Conservation (phyloP, 2,329 filamentous ascomycete genomes). For the Aspergillus fumigatiaffinis region DNA sequence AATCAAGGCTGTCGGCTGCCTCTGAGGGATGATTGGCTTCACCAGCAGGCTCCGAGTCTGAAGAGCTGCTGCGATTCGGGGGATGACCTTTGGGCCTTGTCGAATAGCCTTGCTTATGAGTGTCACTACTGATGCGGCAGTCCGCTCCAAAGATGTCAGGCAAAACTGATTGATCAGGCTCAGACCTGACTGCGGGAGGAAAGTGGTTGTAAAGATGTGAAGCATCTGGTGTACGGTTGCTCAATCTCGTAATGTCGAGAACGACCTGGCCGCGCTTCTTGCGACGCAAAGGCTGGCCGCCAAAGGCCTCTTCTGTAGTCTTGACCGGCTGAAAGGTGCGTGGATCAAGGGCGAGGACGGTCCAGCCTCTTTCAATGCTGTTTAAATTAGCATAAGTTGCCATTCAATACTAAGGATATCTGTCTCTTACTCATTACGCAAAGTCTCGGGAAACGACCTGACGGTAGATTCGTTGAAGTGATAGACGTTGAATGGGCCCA, state of each 20-base stretch:
- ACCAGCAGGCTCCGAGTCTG: not conserved
- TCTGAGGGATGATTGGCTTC: conserved; percentile 7
- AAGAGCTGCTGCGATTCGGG: not conserved
- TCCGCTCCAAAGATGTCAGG: conserved; percentile 28
- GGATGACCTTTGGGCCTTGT: not conserved
- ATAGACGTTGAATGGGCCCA: conserved; percentile 25
- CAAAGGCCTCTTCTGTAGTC: conserved; percentile 38
- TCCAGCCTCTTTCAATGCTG: conserved; percentile 40
- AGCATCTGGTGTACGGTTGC: conserved; percentile 22
- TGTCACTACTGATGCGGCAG: conserved; percentile 15
- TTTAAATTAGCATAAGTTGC: not conserved
- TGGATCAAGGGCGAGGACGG: conserved; percentile 45
- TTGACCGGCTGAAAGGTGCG: conserved; percentile 35
- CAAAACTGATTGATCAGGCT: conserved; percentile 19
- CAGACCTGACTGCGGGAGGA: conserved; percentile 16
- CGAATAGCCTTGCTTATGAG: not conserved
- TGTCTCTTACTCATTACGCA: conserved; percentile 19
- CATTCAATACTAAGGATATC: not conserved
- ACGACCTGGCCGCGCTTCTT: conserved; percentile 17
- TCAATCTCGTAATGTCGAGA: conserved; percentile 29
- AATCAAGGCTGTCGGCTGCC: conserved; percentile 14
- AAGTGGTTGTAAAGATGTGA: conserved; percentile 27
- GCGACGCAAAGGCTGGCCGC: conserved; percentile 26
- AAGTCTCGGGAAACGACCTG: conserved; percentile 21
- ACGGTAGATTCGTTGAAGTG: conserved; percentile 28